These are phyloP conservation scores for Neurospora sublineolata DNA, from an alignment of 495 filamentous ascomycete species.

Conservation along the genomic window DNA sequence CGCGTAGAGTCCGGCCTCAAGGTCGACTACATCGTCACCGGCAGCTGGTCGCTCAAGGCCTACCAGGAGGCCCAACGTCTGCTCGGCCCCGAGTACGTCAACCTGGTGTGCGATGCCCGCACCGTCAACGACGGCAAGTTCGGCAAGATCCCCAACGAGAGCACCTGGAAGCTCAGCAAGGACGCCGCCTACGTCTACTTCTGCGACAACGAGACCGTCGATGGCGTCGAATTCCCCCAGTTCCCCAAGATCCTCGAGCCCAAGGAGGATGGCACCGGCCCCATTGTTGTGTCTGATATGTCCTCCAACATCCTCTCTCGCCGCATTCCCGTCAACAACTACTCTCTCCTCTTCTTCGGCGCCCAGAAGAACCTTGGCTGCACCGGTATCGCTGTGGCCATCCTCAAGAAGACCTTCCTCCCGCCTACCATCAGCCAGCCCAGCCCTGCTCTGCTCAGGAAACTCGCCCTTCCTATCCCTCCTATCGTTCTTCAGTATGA, in stretches of 20 bases:
- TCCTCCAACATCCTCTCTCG: conserved; percentile 64
- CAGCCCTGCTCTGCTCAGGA: conserved; percentile 51
- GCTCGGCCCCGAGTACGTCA: conserved; percentile 65
- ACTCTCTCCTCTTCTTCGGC: conserved; percentile 65
- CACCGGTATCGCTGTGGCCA: conserved; percentile 73
- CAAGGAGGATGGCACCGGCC: conserved; percentile 42
- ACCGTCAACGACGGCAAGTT: conserved; percentile 73
- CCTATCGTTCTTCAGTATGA: conserved; percentile 72
- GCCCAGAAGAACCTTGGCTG: conserved; percentile 87
- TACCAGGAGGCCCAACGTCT: conserved; percentile 70
- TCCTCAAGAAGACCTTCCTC: conserved; percentile 67
- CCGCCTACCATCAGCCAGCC: conserved; percentile 48
- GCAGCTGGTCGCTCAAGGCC: conserved; percentile 84
- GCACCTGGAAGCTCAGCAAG: conserved; percentile 63
- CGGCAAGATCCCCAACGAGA: conserved; percentile 65
- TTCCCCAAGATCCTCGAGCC: conserved; percentile 57
- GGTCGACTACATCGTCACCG: conserved; percentile 85
- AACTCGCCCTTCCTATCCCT: conserved; percentile 64
- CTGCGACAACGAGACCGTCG: conserved; percentile 91
- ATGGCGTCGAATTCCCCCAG: conserved; percentile 82
- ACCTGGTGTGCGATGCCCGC: conserved; percentile 62
- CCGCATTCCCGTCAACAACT: conserved; percentile 57
- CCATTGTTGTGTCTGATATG: conserved; percentile 76
- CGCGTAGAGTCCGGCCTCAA: conserved; percentile 57
- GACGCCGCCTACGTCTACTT: conserved; percentile 75